Evolutionary conservation across 306 rosid genomes (phyloP), one percentile per base, ranked within the genome.

Genomic region (Trichosanthes truncata): DNA sequence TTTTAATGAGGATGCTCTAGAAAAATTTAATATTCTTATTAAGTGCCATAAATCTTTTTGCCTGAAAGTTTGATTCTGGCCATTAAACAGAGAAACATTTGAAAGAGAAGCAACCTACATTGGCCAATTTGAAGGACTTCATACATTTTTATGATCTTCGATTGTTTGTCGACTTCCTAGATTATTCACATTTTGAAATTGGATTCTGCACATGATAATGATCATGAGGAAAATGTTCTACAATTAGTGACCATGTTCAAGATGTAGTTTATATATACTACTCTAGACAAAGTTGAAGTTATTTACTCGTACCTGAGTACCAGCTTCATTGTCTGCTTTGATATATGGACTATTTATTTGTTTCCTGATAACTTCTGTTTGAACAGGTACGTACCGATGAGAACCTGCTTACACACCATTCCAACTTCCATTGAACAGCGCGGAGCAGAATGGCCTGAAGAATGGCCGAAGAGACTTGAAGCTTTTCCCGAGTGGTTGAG

Each of bases 391-490:
- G 89, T 90, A 79, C 87, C 89, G 4, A 86, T 91, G 74, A 91
- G 81, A 91, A 84, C 81, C 78, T 95, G 99, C 86, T 83, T 95
- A 90, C 96, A 95, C 82, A 61, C 83, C 18, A 84, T 95, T 89
- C 99, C 99, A 26, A 83, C 89, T 35, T 83, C 93, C 73, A 91
- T 95, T 74, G 99, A 95, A 84, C 90, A 91, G 74, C 99, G 86
- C 17, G 99, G 99, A 67, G 88, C 97, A 25, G 99, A 95, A 89
- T 91, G 99, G 97, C 99, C 99, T 3, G 98, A 92, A 85, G 93
- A 95, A 82, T 95, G 98, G 98, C 98, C 98, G 25, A 91, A 88
- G 86, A 91, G 99, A 84, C 96, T 95, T 2, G 91, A 90, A 83
- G 72, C 87, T 35, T 90, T 87, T 79, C 94, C 97, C 3, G 99